Conservation (phyloP, 768 basidiomycete species). For the Kondoa malvinella region DNA sequence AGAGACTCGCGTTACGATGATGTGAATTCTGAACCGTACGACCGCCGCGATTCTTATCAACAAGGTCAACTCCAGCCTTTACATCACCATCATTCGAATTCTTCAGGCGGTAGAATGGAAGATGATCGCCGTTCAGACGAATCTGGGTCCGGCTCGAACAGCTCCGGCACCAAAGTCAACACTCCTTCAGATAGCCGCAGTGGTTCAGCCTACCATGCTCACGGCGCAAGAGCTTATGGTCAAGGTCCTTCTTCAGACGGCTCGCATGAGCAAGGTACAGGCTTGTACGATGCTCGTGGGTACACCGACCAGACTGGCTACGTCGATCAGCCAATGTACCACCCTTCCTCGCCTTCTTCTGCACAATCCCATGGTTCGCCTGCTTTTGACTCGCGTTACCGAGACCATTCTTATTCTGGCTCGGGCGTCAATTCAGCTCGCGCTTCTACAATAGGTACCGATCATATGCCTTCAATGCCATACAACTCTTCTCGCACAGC, state of each 20-base stretch:
- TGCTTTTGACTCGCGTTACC: constrained; percentile 8
- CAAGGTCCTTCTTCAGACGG: constrained; percentile 13
- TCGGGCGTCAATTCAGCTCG: constrained; percentile 22
- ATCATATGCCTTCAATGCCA: constrained; percentile 20
- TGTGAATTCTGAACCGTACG: background rate
- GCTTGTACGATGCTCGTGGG: constrained; percentile 10
- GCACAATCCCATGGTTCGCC: constrained; percentile 15
- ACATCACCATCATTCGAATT: background rate
- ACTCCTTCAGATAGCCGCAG: background rate
- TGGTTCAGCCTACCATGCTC: constrained; percentile 3
- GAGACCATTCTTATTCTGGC: constrained; percentile 16
- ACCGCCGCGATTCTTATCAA: background rate
- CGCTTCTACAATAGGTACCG: constrained; percentile 28
- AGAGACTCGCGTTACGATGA: constrained; percentile 6
- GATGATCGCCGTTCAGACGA: constrained; percentile 4
- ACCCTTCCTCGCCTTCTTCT: constrained; percentile 16
- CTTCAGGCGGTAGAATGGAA: background rate
- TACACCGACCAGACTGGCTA: constrained; percentile 14
- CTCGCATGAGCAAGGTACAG: constrained; percentile 8
- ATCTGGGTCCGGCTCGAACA: background rate
- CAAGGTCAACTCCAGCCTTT: background rate
- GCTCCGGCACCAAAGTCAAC: constrained; percentile 3
- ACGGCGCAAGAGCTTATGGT: constrained; percentile 7
- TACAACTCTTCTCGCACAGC: constrained; percentile 29
- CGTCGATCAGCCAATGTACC: constrained; percentile 18